Evolutionary conservation across 495 filamentous ascomycete genomes (phyloP).

Genomic region (Tuber umbilicatum): DNA sequence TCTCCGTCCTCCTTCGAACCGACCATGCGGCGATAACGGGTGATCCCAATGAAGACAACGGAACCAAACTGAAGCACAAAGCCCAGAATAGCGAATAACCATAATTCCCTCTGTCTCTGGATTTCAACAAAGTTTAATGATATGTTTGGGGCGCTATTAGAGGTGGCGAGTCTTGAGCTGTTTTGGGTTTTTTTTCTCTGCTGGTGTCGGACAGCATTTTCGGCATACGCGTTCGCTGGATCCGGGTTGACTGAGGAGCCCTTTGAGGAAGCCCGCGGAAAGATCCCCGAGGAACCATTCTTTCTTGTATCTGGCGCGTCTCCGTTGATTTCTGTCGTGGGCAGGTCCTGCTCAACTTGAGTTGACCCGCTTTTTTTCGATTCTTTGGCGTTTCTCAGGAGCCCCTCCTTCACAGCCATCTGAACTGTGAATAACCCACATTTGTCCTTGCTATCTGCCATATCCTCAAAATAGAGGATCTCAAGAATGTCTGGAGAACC

Average conservation of each 20-base stretch:
- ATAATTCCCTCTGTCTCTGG: conserved; percentile 21
- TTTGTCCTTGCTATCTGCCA: neutral
- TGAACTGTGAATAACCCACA: neutral
- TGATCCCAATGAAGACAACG: conserved; percentile 34
- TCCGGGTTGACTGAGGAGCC: neutral
- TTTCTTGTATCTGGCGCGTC: neutral
- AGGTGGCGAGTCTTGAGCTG: neutral
- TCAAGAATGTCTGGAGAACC: conserved; percentile 27
- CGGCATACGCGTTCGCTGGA: neutral
- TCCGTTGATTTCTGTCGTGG: neutral
- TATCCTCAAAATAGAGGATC: conserved; percentile 17
- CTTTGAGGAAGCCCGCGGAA: neutral
- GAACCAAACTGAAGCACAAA: conserved; percentile 30
- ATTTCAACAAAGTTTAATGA: conserved; percentile 27
- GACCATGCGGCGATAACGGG: conserved; percentile 18
- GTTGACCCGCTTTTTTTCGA: neutral
- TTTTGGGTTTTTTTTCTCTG: neutral
- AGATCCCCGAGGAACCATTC: neutral
- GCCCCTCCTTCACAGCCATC: neutral
- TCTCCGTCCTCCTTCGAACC: conserved; percentile 12
- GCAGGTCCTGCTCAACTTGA: neutral
- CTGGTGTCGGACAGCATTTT: neutral
- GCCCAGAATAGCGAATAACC: conserved; percentile 34
- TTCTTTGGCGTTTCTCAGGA: conserved; percentile 2
- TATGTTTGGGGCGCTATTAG: conserved; percentile 34